A percentile compares a stretch with the other conserved stretches of the same genome.
These are phyloP conservation scores for Wickerhamomyces sp. DNA, from an alignment of 1,139 yeast genomes.

Conservation along the genomic window DNA sequence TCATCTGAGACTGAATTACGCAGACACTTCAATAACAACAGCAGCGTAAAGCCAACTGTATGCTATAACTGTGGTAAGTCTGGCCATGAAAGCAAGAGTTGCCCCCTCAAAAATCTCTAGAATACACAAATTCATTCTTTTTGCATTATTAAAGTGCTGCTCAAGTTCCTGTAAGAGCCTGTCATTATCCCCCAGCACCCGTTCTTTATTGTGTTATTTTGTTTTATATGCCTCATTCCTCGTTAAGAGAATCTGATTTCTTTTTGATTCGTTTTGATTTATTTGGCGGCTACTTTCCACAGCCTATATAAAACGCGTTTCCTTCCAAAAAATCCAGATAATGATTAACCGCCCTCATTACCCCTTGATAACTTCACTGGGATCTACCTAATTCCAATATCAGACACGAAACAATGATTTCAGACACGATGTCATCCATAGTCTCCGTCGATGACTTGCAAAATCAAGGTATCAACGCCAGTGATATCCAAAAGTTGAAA, in stretches of 20 bases:
- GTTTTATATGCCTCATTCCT: no score
- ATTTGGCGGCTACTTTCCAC: not conserved
- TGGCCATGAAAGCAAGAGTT: slow-evolving; percentile 14
- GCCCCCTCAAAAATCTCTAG: slow-evolving; percentile 1
- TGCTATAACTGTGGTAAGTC: slow-evolving; percentile 13
- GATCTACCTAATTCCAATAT: no score
- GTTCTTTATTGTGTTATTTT: no score
- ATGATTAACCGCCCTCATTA: not conserved
- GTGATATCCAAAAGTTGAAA: slow-evolving; percentile 50
- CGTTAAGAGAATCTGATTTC: no score
- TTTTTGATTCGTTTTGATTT: no score
- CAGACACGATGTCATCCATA: slow-evolving; percentile 16
- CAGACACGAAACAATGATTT: slow-evolving; percentile 8
- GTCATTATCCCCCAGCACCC: no score
- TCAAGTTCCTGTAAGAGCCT: not conserved
- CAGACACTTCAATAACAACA: not conserved
- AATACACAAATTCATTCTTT: not conserved
- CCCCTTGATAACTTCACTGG: no score
- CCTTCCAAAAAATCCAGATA: not conserved
- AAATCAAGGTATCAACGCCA: slow-evolving; percentile 51
- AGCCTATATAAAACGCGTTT: not conserved
- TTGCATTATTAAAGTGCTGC: not conserved
- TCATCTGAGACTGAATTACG: not conserved
- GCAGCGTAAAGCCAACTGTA: not conserved
- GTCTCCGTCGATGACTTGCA: slow-evolving; percentile 51